These are phyloP conservation scores for Rhodotorula sphaerocarpa DNA, from an alignment of 768 basidiomycete genomes.

Conservation along the genomic window DNA sequence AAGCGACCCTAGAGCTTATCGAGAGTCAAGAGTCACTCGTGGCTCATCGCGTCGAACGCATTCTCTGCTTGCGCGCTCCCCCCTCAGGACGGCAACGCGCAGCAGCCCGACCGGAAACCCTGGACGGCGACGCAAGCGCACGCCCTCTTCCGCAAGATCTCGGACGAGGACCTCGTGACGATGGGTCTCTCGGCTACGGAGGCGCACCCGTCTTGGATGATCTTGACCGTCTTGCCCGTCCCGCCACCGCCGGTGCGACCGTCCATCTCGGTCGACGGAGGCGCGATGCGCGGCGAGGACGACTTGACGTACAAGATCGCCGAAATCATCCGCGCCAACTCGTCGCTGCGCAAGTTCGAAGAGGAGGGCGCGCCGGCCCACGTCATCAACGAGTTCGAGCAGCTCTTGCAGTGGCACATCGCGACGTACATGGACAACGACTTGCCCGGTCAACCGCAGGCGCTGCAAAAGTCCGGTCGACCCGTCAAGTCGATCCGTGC, in stretches of 20 bases:
- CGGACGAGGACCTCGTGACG: constrained; percentile 73
- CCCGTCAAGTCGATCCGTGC: constrained; percentile 98
- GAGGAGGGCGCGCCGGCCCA: constrained; percentile 95
- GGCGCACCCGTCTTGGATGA: constrained; percentile 99
- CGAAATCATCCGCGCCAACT: constrained; percentile 91
- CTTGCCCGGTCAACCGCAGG: constrained; percentile 94
- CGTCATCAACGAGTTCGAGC: constrained; percentile 91
- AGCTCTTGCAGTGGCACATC: constrained; percentile 95
- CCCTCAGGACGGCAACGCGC: constrained; percentile 25
- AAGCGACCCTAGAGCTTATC: too few species aligned
- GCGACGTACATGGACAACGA: constrained; percentile 99
- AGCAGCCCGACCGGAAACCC: constrained; percentile 36
- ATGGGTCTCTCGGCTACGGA: constrained; percentile 92
- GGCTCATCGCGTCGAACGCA: background rate
- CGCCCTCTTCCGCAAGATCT: constrained; percentile 90
- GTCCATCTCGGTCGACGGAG: constrained; percentile 93
- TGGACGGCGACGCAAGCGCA: constrained; percentile 59
- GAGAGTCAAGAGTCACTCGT: too few species aligned
- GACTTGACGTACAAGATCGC: constrained; percentile 97
- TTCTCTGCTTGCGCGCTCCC: background rate
- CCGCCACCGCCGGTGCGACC: constrained; percentile 97
- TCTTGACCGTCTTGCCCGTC: constrained; percentile 91
- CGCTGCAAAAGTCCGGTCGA: constrained; percentile 90
- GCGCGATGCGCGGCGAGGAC: constrained; percentile 92
- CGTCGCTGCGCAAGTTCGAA: constrained; percentile 81